Conservation (phyloP, 108 stramenopile species). For the Skeletonema tropicum region DNA sequence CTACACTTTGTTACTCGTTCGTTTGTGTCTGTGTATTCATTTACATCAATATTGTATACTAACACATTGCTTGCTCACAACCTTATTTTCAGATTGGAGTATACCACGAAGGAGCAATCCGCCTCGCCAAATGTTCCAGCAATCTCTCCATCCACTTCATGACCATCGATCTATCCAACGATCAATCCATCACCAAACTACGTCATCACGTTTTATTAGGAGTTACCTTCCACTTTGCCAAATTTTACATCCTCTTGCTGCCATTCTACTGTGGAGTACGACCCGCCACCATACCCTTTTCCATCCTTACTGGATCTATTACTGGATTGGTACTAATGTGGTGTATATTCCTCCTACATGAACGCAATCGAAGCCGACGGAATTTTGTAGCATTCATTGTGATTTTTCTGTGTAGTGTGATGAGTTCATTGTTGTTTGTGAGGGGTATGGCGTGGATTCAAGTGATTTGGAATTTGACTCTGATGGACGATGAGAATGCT, state of each 20-base stretch:
- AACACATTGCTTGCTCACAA: neutral
- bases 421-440: slow-evolving; percentile 35
- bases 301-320: slow-evolving; percentile 14
- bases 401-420: slow-evolving; percentile 26
- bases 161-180: slow-evolving; percentile 12
- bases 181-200: slow-evolving; percentile 7
- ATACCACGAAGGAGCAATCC: slow-evolving; percentile 45
- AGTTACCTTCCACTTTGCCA: slow-evolving; percentile 44
- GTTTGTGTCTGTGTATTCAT: neutral
- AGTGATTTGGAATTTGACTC: slow-evolving; percentile 29
- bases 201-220: slow-evolving; percentile 22
- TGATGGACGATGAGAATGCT: slow-evolving; percentile 30
- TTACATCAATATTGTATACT: neutral
- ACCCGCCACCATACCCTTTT: slow-evolving; percentile 14
- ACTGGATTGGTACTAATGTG: slow-evolving; percentile 45
- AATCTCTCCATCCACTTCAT: slow-evolving; percentile 21
- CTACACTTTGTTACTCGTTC: neutral
- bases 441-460: slow-evolving; percentile 50
- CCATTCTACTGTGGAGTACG: slow-evolving; percentile 44
- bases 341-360: slow-evolving; percentile 42
- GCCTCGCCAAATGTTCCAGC: slow-evolving; percentile 35
- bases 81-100: slow-evolving; percentile 29
- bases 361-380: slow-evolving; percentile 29
- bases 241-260: slow-evolving; percentile 27
- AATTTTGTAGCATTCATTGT: slow-evolving; percentile 38